Base-by-base conservation (phyloP, 2,329 filamentous ascomycete species). In the Tothia fuscella region DNA sequence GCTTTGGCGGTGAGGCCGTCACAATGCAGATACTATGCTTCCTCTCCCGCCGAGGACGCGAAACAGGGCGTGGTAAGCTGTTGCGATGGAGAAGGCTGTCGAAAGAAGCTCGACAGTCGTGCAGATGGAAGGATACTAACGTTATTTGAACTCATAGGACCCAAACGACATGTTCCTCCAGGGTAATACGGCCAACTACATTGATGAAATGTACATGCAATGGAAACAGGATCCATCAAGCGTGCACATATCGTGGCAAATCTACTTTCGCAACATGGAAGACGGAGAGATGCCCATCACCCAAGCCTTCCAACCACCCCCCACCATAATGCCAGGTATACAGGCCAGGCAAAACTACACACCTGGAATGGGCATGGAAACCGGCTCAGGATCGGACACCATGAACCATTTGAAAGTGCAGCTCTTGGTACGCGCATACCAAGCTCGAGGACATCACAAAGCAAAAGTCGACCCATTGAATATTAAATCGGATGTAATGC, bases 191-290 rank as follows among this genome's bases (percentile, higher is more conserved):
- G 91, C 91, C 65, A 95, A 93, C 70, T 98, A 98, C 69, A 86
- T 98, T 61, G 91, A 98, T 64, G 91, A 95, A 71, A 98, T 98
- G 91, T 98, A 98, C 67, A 71, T 95, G 70, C 80, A 88, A 61
- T 98, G 91, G 91, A 94, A 89, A 67, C 72, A 83, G 50, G 87
- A 98, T 55, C 88, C 91, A 40, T 75, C 78, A 55, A 94, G 85
- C 59, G 91, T 98, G 46, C 91, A 98, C 66, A 74, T 94, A 55
- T 98, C 91, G 62, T 98, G 91, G 91, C 89, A 94, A 69, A 80
- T 93, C 60, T 98, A 98, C 75, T 98, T 98, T 76, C 85, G 80
- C 69, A 98, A 98, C 69, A 95, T 98, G 83, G 91, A 98, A 71
- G 83, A 78, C 51, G 91, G 91, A 62, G 84, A 91, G 57, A 96